Evolutionary conservation across 1,284 basidiomycete species (phyloP).

Genomic region (Rhizopogon hawkerae): DNA sequence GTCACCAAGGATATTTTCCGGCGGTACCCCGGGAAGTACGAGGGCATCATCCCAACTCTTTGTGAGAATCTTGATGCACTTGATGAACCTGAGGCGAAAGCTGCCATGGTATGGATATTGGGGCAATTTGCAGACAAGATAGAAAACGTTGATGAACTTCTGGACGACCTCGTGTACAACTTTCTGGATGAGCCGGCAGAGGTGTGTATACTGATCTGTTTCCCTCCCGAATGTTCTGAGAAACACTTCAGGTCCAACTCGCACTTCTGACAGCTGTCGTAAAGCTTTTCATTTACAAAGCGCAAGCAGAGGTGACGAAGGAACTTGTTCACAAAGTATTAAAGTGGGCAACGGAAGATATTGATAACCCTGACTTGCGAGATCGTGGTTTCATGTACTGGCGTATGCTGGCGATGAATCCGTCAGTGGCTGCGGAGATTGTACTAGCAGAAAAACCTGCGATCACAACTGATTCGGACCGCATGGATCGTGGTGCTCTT

Average conservation of each 20-base stretch:
- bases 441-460: constrained; percentile 93
- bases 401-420: constrained; percentile 93
- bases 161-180: constrained; percentile 86
- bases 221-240: neutral
- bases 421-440: constrained; percentile 80
- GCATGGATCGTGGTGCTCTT: constrained; percentile 92
- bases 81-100: constrained; percentile 95
- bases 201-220: constrained; percentile 36
- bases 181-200: constrained; percentile 94
- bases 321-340: constrained; percentile 91
- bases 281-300: constrained; percentile 94
- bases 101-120: constrained; percentile 97
- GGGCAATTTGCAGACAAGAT: constrained; percentile 97
- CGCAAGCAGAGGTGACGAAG: constrained; percentile 76
- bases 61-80: constrained; percentile 89
- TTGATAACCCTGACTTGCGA: constrained; percentile 94
- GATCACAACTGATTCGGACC: constrained; percentile 96
- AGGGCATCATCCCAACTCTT: constrained; percentile 87
- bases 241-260: constrained; percentile 73
- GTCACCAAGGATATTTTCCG: constrained; percentile 99
- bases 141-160: constrained; percentile 90
- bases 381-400: constrained; percentile 99
- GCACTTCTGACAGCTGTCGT: constrained; percentile 92
- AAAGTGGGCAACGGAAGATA: constrained; percentile 95
- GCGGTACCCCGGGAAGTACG: constrained; percentile 94